These are phyloP conservation scores for Rhizophlyctis rosea DNA, from an alignment of 192 early-diverging fungal species.

Conservation along the genomic window DNA sequence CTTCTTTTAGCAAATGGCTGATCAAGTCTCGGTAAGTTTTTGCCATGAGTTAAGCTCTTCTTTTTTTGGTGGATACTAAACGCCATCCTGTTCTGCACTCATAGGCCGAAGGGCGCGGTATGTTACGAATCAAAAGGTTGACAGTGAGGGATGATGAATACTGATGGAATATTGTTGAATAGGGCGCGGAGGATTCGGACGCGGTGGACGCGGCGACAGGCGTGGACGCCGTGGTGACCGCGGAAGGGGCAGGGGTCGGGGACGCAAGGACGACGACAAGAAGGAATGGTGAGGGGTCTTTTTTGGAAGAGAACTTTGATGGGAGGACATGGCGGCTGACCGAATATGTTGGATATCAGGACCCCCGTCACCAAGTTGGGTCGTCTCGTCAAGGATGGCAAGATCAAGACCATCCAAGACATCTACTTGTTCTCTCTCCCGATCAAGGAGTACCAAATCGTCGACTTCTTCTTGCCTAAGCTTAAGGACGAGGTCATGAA, in stretches of 20 bases:
- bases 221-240: constrained; percentile 74
- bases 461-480: constrained; percentile 91
- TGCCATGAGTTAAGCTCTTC: no score
- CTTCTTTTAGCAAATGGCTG: constrained; percentile 32
- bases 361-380: constrained; percentile 98
- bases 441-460: constrained; percentile 99
- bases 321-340: not conserved
- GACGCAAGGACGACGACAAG: constrained; percentile 82
- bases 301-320: not conserved
- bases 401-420: constrained; percentile 96
- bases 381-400: constrained; percentile 96
- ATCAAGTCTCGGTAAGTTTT: constrained; percentile 26
- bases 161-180: not conserved
- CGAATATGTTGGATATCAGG: constrained; percentile 34
- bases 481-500: constrained; percentile 99
- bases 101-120: constrained; percentile 23
- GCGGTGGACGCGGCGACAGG: constrained; percentile 80
- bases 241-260: constrained; percentile 33
- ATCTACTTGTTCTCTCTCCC: constrained; percentile 97
- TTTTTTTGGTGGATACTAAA: no score
- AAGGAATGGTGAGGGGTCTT: constrained; percentile 59
- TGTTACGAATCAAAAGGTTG: not conserved
- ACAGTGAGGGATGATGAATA: not conserved
- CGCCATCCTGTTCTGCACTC: not conserved
- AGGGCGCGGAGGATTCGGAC: constrained; percentile 61